A percentile compares a stretch with the other conserved stretches of the same genome.
Evolutionary conservation across 2,329 filamentous ascomycete genomes (phyloP).

Genomic region (Fusarium burgessii): DNA sequence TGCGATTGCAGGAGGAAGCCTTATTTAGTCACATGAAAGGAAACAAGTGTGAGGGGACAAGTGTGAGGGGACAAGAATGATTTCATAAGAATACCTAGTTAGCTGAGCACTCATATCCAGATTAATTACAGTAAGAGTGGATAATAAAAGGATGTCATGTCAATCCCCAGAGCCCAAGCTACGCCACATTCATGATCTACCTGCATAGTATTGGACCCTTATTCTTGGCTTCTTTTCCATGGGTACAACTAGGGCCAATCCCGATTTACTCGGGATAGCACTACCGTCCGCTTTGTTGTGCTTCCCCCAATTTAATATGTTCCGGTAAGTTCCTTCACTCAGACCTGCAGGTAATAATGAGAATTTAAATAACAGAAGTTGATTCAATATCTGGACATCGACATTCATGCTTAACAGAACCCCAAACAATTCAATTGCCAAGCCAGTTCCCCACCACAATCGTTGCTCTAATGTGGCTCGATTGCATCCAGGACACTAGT

Average conservation of each 20-base stretch:
- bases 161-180: not conserved
- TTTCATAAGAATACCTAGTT: too few relatives aligned
- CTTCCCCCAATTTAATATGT: not conserved
- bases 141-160: constrained; percentile 6
- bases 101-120: not conserved
- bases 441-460: constrained; percentile 14
- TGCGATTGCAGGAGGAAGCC: not conserved
- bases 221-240: constrained; percentile 23
- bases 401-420: not conserved
- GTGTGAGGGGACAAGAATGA: not conserved
- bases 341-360: not conserved
- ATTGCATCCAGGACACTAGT: constrained; percentile 8
- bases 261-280: not conserved
- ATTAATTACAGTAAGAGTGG: not conserved
- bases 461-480: constrained; percentile 13
- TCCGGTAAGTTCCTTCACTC: not conserved
- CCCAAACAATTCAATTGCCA: not conserved
- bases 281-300: not conserved
- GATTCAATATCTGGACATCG: not conserved
- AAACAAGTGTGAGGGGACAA: not conserved
- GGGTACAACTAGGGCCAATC: not conserved
- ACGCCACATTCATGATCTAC: constrained; percentile 27
- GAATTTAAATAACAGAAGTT: not conserved
- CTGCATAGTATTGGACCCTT: constrained; percentile 11
- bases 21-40: not conserved